Evolutionary conservation across 2,329 filamentous ascomycete genomes (phyloP).

Genomic region (Aureobasidium sp.): DNA sequence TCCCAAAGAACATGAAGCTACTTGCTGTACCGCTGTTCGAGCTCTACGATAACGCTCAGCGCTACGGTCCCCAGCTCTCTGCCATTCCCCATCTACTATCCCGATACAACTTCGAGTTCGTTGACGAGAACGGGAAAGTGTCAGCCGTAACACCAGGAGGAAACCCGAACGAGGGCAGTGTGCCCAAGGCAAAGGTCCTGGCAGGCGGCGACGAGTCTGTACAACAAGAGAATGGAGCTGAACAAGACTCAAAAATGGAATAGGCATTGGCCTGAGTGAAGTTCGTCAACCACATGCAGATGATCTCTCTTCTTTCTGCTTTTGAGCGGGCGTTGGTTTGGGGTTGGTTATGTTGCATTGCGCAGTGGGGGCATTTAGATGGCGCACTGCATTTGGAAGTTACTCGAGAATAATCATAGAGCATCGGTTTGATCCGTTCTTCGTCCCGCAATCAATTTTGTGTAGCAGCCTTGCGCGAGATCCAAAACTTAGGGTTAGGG

Average conservation of each 20-base stretch:
- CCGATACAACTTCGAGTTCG: slow-evolving; percentile 94
- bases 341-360: neutral
- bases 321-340: slow-evolving; percentile 13
- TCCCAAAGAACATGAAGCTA: slow-evolving; percentile 99
- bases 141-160: slow-evolving; percentile 76
- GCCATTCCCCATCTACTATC: slow-evolving; percentile 93
- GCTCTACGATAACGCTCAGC: slow-evolving; percentile 91
- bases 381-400: neutral
- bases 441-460: neutral
- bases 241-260: slow-evolving; percentile 7
- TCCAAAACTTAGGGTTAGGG: neutral
- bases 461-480: neutral
- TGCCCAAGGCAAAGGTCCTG: slow-evolving; percentile 60
- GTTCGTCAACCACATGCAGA: neutral
- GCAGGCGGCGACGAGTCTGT: slow-evolving; percentile 46
- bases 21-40: slow-evolving; percentile 95
- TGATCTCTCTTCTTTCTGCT: slow-evolving; percentile 3
- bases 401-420: neutral
- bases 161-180: slow-evolving; percentile 43
- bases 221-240: neutral
- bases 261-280: neutral
- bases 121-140: slow-evolving; percentile 85
- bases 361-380: neutral
- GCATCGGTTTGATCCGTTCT: neutral
- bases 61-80: slow-evolving; percentile 92